Evolutionary conservation across 345 rosid genomes (phyloP), one percentile per base, ranked within the genome.

Genomic region (Populus pruinosa): DNA sequence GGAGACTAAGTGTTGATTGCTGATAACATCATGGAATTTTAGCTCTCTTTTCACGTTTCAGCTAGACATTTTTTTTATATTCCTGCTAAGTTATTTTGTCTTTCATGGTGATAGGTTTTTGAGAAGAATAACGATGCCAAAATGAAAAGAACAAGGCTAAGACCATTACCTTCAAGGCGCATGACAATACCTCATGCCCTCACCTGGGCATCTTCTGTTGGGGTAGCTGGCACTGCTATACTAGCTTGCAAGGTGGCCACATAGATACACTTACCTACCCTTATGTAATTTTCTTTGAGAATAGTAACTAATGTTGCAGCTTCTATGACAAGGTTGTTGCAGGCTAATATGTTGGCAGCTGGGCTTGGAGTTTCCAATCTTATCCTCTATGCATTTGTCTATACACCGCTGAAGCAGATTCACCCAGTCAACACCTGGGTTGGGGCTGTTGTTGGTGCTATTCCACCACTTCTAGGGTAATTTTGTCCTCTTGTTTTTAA

Each of bases 351-450:
- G 92, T 78, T 90, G 88, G 96, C 97, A 55, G 91, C 97, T 61
- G 96, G 94, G 66, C 94, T 91, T 76, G 81, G 61, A 27, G 81
- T 76, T 62, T 71, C 80, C 63, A 77, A 77, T 66, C 76, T 78
- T 18, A 49, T 78, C 47, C 80, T 78, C 11, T 78, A 78, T 49
- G 80, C 80, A 14, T 78, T 71, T 64, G 70, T 78, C 27, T 78
- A 78, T 72, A 71, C 80, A 47, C 80, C 80, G 16, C 49, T 96
- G 92, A 96, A 96, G 92, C 98, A 96, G 86, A 87, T 92, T 87
- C 99, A 96, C 85, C 98, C 98, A 27, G 87, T 90, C 74, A 93
- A 96, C 83, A 93, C 99, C 38, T 96, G 98, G 98, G 97, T 93
- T 78, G 99, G 98, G 29, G 99, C 98, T 66, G 86, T 96, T 86